phyloP scores from a whole-genome alignment of 2,329 filamentous ascomycete genomes.

The Pseudocercospora pini-densiflorae region DNA sequence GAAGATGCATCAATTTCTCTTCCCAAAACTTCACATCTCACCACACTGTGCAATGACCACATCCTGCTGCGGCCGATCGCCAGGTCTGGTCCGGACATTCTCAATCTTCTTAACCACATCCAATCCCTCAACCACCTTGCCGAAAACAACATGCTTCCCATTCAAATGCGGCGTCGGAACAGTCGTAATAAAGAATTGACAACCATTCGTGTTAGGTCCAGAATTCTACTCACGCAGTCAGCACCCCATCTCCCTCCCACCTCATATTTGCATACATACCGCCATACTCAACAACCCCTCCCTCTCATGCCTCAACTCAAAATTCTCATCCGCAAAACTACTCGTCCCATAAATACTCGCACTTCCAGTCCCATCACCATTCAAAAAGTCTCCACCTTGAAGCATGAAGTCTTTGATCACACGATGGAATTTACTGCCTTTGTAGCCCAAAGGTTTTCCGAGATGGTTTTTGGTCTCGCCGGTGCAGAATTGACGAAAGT shows the following conservation, averaged over 20 bases:
- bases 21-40: conserved; percentile 70
- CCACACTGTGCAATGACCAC: conserved; percentile 86
- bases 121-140: conserved; percentile 85
- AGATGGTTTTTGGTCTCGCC: conserved; percentile 82
- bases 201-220: conserved; percentile 90
- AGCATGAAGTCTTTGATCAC: conserved; percentile 98
- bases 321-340: conserved; percentile 90
- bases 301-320: conserved; percentile 75
- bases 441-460: conserved; percentile 88
- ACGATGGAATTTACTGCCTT: conserved; percentile 90
- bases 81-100: conserved; percentile 78
- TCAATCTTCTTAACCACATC: conserved; percentile 93
- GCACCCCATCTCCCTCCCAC: not conserved
- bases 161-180: conserved; percentile 86
- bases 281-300: conserved; percentile 92
- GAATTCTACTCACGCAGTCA: conserved; percentile 66
- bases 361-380: conserved; percentile 88
- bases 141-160: conserved; percentile 94
- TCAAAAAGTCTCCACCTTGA: conserved; percentile 93
- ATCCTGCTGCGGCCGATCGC: conserved; percentile 84
- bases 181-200: conserved; percentile 97
- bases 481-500: conserved; percentile 96
- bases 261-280: conserved; percentile 56
- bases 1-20: not conserved
- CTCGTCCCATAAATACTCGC: conserved; percentile 83